These are phyloP conservation scores for Penicillium pancosmium DNA, from an alignment of 495 filamentous ascomycete genomes.

Conservation along the genomic window DNA sequence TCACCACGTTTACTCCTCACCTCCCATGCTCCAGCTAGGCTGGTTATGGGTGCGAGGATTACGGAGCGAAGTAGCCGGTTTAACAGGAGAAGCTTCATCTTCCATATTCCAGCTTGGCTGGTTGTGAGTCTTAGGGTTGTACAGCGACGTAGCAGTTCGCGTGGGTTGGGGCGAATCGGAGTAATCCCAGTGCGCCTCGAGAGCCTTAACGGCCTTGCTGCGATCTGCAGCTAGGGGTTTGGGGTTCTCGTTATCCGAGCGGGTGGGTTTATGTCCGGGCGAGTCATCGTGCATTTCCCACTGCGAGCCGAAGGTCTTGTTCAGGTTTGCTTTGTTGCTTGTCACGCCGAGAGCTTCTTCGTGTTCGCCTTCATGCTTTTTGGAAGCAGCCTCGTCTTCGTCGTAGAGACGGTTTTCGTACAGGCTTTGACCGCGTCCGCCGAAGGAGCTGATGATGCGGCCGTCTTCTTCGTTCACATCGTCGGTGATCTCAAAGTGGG, in stretches of 20 bases:
- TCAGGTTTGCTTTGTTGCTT: slow-evolving; percentile 66
- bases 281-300: slow-evolving; percentile 69
- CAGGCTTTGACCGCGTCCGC: slow-evolving; percentile 68
- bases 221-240: slow-evolving; percentile 51
- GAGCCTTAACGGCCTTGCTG: slow-evolving; percentile 55
- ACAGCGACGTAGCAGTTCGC: slow-evolving; percentile 26
- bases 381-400: slow-evolving; percentile 45
- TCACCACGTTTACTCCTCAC: slow-evolving; percentile 17
- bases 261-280: slow-evolving; percentile 36
- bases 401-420: slow-evolving; percentile 75
- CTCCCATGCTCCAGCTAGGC: slow-evolving; percentile 27
- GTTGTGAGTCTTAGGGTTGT: slow-evolving; percentile 21
- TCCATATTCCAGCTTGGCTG: slow-evolving; percentile 42
- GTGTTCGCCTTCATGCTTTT: slow-evolving; percentile 30
- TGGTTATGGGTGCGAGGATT: slow-evolving; percentile 28
- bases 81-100: slow-evolving; percentile 57
- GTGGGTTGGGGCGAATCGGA: slow-evolving; percentile 59
- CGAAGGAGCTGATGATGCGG: slow-evolving; percentile 46
- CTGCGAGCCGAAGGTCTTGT: slow-evolving; percentile 73
- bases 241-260: slow-evolving; percentile 51
- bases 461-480: slow-evolving; percentile 48
- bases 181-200: slow-evolving; percentile 66
- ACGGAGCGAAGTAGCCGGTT: slow-evolving; percentile 24
- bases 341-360: slow-evolving; percentile 56
- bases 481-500: slow-evolving; percentile 76